Conservation (phyloP, 2,329 filamentous ascomycete genomes). For the Phialophora tarda region DNA sequence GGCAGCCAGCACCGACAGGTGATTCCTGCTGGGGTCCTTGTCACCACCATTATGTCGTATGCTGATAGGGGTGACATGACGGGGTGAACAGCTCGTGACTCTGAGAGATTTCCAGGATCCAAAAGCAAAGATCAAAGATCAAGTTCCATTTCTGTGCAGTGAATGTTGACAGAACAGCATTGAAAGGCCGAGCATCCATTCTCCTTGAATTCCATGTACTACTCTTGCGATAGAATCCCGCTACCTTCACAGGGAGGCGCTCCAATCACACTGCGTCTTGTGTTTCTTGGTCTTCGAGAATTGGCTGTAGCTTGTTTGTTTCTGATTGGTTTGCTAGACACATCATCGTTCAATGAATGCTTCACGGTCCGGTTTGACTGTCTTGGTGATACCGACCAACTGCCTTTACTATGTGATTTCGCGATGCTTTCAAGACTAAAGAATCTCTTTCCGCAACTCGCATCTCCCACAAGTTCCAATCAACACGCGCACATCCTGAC, state of each 20-base stretch:
- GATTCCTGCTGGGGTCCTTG: background rate
- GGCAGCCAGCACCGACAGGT: background rate
- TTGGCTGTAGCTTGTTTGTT: background rate
- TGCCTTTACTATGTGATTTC: background rate
- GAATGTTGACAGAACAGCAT: background rate
- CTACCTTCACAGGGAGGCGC: background rate
- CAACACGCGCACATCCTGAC: background rate
- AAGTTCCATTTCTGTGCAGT: background rate
- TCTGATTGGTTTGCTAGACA: background rate
- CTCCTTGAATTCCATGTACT: background rate
- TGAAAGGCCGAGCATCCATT: background rate
- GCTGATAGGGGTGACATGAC: background rate
- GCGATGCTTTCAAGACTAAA: constrained; percentile 21
- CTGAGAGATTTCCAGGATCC: background rate
- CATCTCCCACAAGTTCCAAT: background rate
- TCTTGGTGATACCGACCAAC: background rate
- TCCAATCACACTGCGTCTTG: background rate
- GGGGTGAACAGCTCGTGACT: background rate
- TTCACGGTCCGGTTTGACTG: background rate
- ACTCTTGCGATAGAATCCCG: background rate
- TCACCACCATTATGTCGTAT: background rate
- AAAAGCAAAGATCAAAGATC: background rate
- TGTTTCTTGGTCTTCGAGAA: background rate
- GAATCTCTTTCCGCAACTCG: constrained; percentile 17
- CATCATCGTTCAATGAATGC: background rate